Percentiles rank a stretch among this genome's conserved stretches.
phyloP scores from a whole-genome alignment of 2,329 filamentous ascomycete species.

The Lanzia echinophila region DNA sequence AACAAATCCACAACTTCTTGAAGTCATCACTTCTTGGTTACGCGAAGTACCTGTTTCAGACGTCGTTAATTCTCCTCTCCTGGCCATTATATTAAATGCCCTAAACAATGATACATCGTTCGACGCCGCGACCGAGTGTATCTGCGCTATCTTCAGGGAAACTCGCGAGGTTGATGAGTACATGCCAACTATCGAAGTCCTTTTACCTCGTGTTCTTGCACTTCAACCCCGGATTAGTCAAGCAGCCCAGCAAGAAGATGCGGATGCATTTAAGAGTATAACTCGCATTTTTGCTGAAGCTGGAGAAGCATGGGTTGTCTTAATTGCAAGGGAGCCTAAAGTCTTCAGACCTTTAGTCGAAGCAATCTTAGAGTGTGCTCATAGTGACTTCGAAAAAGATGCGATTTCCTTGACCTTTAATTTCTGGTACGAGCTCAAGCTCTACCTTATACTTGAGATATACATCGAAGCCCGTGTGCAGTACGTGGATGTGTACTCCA shows the following conservation, averaged over 20 bases:
- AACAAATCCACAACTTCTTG: constrained; percentile 82
- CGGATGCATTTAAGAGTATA: constrained; percentile 78
- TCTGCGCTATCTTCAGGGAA: constrained; percentile 87
- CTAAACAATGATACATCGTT: constrained; percentile 71
- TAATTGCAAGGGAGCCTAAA: constrained; percentile 75
- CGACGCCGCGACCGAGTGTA: constrained; percentile 82
- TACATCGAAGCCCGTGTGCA: constrained; percentile 77
- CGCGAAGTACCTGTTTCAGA: constrained; percentile 81
- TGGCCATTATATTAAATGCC: constrained; percentile 74
- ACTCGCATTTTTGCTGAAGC: constrained; percentile 90
- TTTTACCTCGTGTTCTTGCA: constrained; percentile 75
- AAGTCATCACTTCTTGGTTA: constrained; percentile 96
- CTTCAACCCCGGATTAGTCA: constrained; percentile 71
- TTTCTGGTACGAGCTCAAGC: constrained; percentile 98
- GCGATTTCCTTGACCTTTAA: constrained; percentile 90
- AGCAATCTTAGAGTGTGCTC: constrained; percentile 83
- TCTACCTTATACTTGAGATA: constrained; percentile 84
- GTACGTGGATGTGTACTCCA: constrained; percentile 75
- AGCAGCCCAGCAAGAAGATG: constrained; percentile 72
- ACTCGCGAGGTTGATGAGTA: constrained; percentile 92
- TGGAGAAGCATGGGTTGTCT: constrained; percentile 87
- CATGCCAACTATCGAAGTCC: constrained; percentile 68
- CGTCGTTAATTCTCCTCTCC: constrained; percentile 77
- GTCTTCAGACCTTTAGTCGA: constrained; percentile 84
- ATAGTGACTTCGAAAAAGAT: constrained; percentile 80